Evolutionary conservation across 805 yeast species (phyloP).

Genomic region (Suhomyces prunicola): DNA sequence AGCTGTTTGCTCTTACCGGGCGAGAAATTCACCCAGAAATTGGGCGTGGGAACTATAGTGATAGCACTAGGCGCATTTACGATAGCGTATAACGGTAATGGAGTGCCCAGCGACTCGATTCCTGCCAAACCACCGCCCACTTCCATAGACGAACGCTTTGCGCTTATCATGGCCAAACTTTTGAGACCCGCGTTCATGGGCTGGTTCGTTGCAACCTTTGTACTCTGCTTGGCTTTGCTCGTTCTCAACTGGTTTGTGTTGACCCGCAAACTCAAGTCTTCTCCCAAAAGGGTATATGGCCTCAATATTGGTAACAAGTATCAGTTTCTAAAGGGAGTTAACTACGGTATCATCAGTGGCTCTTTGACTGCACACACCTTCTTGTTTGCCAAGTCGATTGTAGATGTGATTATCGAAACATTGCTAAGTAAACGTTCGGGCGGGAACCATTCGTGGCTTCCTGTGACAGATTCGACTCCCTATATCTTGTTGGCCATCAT

Average conservation of each 20-base stretch:
- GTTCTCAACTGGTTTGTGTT: conserved; percentile 16
- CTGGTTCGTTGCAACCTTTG: conserved; percentile 51
- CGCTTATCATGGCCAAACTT: conserved; percentile 35
- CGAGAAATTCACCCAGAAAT: conserved; percentile 59
- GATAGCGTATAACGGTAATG: conserved; percentile 72
- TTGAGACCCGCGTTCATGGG: conserved; percentile 45
- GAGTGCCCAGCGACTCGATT: conserved; percentile 30
- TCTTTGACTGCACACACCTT: conserved; percentile 82
- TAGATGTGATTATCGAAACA: conserved; percentile 60
- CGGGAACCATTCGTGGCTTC: conserved; percentile 8
- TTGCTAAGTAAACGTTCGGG: conserved; percentile 28
- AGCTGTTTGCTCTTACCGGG: conserved; percentile 64
- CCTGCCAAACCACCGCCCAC: conserved; percentile 13
- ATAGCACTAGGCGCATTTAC: conserved; percentile 73
- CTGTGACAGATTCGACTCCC: conserved; percentile 27
- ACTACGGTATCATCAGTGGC: conserved; percentile 70
- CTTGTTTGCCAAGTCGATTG: conserved; percentile 78
- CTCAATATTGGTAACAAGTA: conserved; percentile 15
- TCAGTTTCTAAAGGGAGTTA: conserved; percentile 50
- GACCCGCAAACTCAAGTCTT: background rate
- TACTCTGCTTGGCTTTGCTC: conserved; percentile 24
- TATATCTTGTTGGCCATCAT: conserved; percentile 49
- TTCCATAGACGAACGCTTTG: conserved; percentile 31
- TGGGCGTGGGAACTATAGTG: conserved; percentile 62
- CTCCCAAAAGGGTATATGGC: conserved; percentile 1